A percentile compares a stretch with the other conserved stretches of the same genome.
Conservation (phyloP, 257 asterid genomes). For the Pogostemon cablin region DNA sequence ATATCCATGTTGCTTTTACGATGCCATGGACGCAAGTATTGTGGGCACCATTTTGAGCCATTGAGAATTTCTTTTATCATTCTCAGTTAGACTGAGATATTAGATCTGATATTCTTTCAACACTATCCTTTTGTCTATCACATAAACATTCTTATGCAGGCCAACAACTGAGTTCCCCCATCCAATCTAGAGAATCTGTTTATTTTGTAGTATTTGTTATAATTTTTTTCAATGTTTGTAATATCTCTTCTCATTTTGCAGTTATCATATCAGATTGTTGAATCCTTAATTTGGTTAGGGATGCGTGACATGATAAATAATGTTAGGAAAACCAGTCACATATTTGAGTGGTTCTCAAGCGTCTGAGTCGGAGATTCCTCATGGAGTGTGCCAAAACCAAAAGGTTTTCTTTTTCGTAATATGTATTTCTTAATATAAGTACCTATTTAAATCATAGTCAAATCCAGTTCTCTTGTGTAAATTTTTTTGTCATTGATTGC, state of each 20-base stretch:
- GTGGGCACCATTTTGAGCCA: conserved; percentile 31
- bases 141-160: conserved; percentile 43
- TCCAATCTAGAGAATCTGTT: conserved; percentile 46
- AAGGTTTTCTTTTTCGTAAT: conserved; percentile 58
- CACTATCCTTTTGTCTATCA: background rate
- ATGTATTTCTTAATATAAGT: conserved; percentile 3
- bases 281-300: conserved; percentile 96
- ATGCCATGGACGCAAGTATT: conserved; percentile 99
- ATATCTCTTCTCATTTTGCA: conserved; percentile 52
- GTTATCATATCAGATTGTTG: conserved; percentile 97
- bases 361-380: conserved; percentile 79
- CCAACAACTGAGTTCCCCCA: conserved; percentile 98
- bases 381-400: conserved; percentile 96
- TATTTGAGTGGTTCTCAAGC: conserved; percentile 92
- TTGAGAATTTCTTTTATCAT: conserved; percentile 23
- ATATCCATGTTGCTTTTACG: conserved; percentile 94
- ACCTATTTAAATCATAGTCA: conserved; percentile 22
- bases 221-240: conserved; percentile 26
- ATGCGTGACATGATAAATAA: conserved; percentile 95
- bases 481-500: conserved; percentile 15
- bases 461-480: background rate
- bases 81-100: conserved; percentile 31
- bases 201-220: conserved; percentile 26
- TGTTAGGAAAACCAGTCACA: conserved; percentile 85
- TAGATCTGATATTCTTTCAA: conserved; percentile 11